Evolutionary conservation across 2,329 filamentous ascomycete genomes (phyloP), one percentile per base, ranked within the genome.

Genomic region (Fusarium foetens): DNA sequence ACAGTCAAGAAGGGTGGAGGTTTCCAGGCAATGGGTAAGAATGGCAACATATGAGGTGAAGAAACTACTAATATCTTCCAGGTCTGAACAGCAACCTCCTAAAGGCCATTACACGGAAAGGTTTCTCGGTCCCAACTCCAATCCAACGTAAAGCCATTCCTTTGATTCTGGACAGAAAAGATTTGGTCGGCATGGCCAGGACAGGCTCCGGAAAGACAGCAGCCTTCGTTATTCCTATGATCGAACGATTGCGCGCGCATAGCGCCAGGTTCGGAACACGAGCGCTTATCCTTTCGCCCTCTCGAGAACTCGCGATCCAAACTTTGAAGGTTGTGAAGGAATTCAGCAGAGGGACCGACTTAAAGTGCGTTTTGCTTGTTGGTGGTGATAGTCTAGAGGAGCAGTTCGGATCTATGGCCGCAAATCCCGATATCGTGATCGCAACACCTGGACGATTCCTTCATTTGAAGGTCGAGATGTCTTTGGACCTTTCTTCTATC

Each of bases 201-300:
- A 99, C 97, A n/a, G 96, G 96, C 80, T 98, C 95, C 25, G 96
- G 96, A 84, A 99, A 99, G 86, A 99, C 97, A 2, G 96, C 95
- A 2, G 96, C 96, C 27, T 99, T 99, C 81, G 94, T 98, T 31
- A 97, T 99, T 72, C 96, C 96, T 46, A 97, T 99, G 95, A 94
- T 99, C 68, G 94, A 99, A 84, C 93, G 92, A 73, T 85, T 99
- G 68, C 97, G 95, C 81, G 88, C 90, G 29, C 97, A 99, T 81
- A 97, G 93, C 79, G 91, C 91, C 35, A 92, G 92, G 77, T 91
- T 98, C 71, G 96, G 97, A 58, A 91, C 94, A 48, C 89, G 96
- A 77, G 96, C 92, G 17, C 85, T 99, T 66, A 92, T 99, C 70
- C 83, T 99, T 80, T 98, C 95, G 19, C 96, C 96, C 0, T 97